Percentiles rank a stretch among this genome's conserved stretches.
These are phyloP conservation scores for Nymphaea colorata DNA, from an alignment of 164 flowering plant genomes.

Conservation along the genomic window DNA sequence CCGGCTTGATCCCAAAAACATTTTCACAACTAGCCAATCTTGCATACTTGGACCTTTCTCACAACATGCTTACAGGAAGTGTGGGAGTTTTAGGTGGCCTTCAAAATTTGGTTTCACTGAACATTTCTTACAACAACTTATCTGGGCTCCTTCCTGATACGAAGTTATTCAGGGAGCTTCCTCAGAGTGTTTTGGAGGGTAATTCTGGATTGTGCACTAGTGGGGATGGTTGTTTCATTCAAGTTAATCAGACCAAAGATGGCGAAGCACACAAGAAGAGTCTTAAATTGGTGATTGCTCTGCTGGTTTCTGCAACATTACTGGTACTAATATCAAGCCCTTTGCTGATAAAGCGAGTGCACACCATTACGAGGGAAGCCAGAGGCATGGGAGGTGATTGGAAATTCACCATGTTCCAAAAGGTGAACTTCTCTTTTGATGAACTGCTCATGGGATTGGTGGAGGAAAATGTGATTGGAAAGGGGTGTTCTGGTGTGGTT, in stretches of 20 bases:
- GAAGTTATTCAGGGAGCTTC: constrained; percentile 35
- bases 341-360: constrained; percentile 12
- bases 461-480: constrained; percentile 42
- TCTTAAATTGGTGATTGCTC: constrained; percentile 13
- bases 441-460: constrained; percentile 27
- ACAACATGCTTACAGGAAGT: constrained; percentile 37
- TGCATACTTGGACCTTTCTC: constrained; percentile 43
- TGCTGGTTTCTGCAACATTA: constrained; percentile 12
- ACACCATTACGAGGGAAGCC: constrained; percentile 5
- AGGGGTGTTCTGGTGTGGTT: constrained; percentile 51
- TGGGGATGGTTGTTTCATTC: constrained; percentile 15
- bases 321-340: constrained; percentile 10
- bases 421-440: constrained; percentile 37
- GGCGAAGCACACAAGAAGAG: constrained; percentile 6
- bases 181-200: constrained; percentile 19
- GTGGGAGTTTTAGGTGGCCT: constrained; percentile 27
- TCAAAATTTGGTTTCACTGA: constrained; percentile 46
- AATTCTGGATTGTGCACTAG: constrained; percentile 35
- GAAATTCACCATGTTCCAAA: constrained; percentile 51
- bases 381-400: constrained; percentile 19
- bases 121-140: constrained; percentile 48
- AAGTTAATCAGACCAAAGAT: not conserved
- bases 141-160: constrained; percentile 44
- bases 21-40: constrained; percentile 43
- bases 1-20: constrained; percentile 34